Evolutionary conservation across 108 stramenopile species (phyloP).

Genomic region (Cylindrotheca fusiformis): DNA sequence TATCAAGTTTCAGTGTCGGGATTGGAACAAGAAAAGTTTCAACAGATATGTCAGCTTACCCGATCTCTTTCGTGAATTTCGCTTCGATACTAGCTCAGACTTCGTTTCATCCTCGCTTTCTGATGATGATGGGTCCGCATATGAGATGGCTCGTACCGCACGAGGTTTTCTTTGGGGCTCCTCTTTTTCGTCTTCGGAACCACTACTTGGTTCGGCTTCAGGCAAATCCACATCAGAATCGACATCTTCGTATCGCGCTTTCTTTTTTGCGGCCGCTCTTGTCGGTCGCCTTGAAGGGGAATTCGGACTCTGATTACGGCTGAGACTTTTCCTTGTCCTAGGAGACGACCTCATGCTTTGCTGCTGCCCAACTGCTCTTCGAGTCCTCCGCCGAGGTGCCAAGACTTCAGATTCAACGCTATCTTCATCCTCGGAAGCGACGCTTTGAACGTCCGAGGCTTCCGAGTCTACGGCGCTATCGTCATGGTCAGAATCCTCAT

Average conservation of each 20-base stretch:
- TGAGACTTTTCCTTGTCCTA: neutral
- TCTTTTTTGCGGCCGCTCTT: neutral
- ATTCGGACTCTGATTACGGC: neutral
- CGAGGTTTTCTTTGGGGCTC: neutral
- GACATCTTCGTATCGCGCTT: conserved; percentile 9
- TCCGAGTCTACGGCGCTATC: no score
- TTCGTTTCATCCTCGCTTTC: conserved; percentile 1
- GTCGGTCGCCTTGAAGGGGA: conserved; percentile 1
- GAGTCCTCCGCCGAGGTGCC: neutral
- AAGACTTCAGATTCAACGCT: neutral
- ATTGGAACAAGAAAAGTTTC: no score
- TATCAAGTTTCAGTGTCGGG: neutral
- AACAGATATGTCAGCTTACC: neutral
- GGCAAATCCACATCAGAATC: conserved; percentile 17
- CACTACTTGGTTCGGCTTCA: neutral
- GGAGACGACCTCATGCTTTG: no score
- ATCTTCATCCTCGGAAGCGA: neutral
- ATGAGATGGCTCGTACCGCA: conserved; percentile 3
- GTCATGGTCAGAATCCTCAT: no score
- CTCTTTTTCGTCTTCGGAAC: neutral
- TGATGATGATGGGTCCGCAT: no score
- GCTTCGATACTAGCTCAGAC: neutral
- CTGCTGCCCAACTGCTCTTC: no score
- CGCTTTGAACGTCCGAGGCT: neutral
- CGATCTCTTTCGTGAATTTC: neutral